Evolutionary conservation across 2,329 filamentous ascomycete genomes (phyloP).

Genomic region (Sporothrix protearum): DNA sequence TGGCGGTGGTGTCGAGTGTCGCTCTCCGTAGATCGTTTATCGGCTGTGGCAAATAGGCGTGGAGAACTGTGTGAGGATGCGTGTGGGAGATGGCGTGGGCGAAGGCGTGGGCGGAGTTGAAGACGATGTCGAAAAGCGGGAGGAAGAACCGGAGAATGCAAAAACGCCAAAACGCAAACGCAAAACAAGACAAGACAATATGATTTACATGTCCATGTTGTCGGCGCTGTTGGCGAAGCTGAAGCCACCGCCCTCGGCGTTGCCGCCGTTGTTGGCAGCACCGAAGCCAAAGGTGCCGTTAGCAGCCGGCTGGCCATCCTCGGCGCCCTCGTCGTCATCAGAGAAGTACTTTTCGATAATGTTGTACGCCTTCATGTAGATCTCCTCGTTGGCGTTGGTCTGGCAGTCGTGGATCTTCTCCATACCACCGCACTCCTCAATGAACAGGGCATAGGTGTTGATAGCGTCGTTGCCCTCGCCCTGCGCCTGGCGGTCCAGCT

Average conservation of each 20-base stretch:
- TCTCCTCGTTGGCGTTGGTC: slow-evolving; percentile 99
- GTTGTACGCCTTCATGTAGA: slow-evolving; percentile 99
- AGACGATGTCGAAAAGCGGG: neutral
- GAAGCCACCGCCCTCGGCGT: slow-evolving; percentile 70
- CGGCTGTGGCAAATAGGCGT: neutral
- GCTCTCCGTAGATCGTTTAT: slow-evolving; percentile 6
- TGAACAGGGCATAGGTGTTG: slow-evolving; percentile 96
- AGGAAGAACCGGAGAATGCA: neutral
- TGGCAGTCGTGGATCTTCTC: slow-evolving; percentile 99
- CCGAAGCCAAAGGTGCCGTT: slow-evolving; percentile 73
- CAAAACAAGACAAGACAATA: neutral
- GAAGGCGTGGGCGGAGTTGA: neutral
- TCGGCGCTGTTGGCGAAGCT: slow-evolving; percentile 78
- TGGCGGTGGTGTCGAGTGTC: neutral
- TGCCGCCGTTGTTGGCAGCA: slow-evolving; percentile 54
- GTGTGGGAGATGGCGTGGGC: neutral
- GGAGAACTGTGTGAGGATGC: neutral
- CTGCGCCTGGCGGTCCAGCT: slow-evolving; percentile 92
- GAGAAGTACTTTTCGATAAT: slow-evolving; percentile 99
- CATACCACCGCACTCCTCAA: slow-evolving; percentile 98
- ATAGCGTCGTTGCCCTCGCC: slow-evolving; percentile 72
- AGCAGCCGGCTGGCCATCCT: slow-evolving; percentile 69
- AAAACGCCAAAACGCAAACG: neutral
- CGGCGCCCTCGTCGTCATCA: slow-evolving; percentile 92
- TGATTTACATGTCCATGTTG: slow-evolving; percentile 61